Percentiles rank a stretch among this genome's conserved stretches.
Evolutionary conservation across 1,284 basidiomycete genomes (phyloP).

Genomic region (Austropuccinia psidii): DNA sequence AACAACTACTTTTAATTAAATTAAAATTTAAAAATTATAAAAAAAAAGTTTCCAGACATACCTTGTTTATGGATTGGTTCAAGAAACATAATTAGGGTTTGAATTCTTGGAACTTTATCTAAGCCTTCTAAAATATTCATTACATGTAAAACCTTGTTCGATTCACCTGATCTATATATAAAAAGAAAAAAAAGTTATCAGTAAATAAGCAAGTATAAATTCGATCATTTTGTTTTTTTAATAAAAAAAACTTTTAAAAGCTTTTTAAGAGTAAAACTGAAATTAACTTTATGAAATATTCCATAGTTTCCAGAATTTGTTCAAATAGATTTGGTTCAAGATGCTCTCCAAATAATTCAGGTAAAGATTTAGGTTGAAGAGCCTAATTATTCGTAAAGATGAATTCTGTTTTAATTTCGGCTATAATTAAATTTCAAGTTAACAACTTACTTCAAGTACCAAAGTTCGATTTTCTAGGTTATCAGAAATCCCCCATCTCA

Average conservation of each 20-base stretch:
- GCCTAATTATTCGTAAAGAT: not conserved
- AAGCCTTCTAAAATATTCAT: not conserved
- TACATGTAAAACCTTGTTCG: not conserved
- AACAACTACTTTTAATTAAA: not conserved
- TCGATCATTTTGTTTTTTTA: not conserved
- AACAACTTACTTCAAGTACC: slow-evolving; percentile 2
- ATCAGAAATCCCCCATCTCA: slow-evolving; percentile 6
- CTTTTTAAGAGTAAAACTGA: not conserved
- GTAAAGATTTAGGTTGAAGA: not conserved
- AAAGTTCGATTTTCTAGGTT: not conserved
- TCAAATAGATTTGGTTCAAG: slow-evolving; percentile 10
- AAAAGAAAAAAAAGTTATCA: not conserved
- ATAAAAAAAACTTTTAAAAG: not conserved
- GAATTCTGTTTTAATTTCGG: too few species aligned
- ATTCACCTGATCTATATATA: slow-evolving; percentile 1
- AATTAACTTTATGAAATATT: not conserved
- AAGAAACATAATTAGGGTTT: slow-evolving; percentile 16
- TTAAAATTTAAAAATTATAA: not conserved
- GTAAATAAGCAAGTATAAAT: not conserved
- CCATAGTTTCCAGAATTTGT: slow-evolving; percentile 2
- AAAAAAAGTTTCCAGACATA: not conserved
- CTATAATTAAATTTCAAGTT: not conserved
- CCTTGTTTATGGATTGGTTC: not conserved
- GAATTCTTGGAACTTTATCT: slow-evolving; percentile 5
- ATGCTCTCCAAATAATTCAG: slow-evolving; percentile 9